Evolutionary conservation across 495 filamentous ascomycete genomes (phyloP).

Genomic region (Rhypophila decipiens): DNA sequence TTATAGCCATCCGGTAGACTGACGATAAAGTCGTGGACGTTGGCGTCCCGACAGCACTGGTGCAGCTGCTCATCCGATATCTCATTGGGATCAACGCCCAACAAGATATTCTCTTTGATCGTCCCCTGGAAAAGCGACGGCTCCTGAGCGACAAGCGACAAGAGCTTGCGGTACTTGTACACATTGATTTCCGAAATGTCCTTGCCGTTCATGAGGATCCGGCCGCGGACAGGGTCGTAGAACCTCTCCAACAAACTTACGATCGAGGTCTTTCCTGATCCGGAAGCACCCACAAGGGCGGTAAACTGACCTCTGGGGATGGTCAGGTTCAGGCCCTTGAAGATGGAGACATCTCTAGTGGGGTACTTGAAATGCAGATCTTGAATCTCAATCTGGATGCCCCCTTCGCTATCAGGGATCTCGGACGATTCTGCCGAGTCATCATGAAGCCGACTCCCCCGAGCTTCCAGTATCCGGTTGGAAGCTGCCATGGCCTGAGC

Average conservation of each 20-base stretch:
- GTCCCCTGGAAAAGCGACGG: conserved; percentile 51
- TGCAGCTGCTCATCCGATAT: conserved; percentile 48
- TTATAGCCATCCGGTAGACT: conserved; percentile 54
- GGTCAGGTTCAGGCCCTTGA: conserved; percentile 44
- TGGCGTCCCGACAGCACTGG: conserved; percentile 51
- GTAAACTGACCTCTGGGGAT: conserved; percentile 61
- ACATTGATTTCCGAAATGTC: conserved; percentile 41
- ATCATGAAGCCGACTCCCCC: conserved; percentile 24
- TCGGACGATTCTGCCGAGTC: conserved; percentile 9
- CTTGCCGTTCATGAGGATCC: conserved; percentile 46
- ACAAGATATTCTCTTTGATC: conserved; percentile 52
- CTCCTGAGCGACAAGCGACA: conserved; percentile 60
- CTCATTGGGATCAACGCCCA: conserved; percentile 36
- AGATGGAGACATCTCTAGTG: conserved; percentile 45
- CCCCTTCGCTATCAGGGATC: conserved; percentile 37
- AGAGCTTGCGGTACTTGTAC: conserved; percentile 42
- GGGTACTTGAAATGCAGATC: conserved; percentile 56
- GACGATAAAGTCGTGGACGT: conserved; percentile 56
- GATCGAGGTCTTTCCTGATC: conserved; percentile 68
- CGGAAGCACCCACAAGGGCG: conserved; percentile 64
- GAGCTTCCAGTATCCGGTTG: conserved; percentile 38
- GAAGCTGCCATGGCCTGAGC: conserved; percentile 41
- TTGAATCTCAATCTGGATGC: conserved; percentile 48
- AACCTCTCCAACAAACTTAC: conserved; percentile 59
- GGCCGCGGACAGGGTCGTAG: conserved; percentile 50